phyloP scores from a whole-genome alignment of 2,329 filamentous ascomycete genomes.

The Sclerotinia trifoliorum region DNA sequence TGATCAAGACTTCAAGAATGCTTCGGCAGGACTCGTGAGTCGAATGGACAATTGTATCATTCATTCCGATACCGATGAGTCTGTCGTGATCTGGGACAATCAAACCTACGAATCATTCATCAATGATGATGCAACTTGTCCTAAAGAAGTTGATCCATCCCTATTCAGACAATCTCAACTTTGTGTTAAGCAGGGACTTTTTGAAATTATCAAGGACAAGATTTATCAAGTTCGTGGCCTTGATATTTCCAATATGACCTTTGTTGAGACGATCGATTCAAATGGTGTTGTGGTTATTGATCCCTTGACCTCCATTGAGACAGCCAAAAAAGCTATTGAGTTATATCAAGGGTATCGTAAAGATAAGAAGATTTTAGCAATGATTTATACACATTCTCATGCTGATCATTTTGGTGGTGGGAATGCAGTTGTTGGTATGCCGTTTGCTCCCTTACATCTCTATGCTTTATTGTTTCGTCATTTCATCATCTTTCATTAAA shows the following conservation, averaged over 20 bases:
- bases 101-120: background rate
- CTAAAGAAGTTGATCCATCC: background rate
- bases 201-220: background rate
- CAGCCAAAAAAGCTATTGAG: constrained; percentile 39
- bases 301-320: constrained; percentile 42
- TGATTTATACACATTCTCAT: constrained; percentile 47
- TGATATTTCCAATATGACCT: constrained; percentile 45
- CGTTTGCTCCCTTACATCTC: background rate
- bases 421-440: constrained; percentile 28
- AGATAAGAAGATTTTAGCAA: constrained; percentile 35
- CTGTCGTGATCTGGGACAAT: background rate
- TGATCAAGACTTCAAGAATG: background rate
- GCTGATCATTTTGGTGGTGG: constrained; percentile 44
- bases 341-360: constrained; percentile 38
- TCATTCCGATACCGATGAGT: background rate
- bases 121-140: background rate
- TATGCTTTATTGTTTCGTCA: background rate
- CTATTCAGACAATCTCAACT: constrained; percentile 3
- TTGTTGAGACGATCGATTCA: constrained; percentile 40
- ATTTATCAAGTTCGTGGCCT: constrained; percentile 46
- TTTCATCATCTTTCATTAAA: background rate
- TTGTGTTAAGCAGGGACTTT: background rate
- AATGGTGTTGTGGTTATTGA: constrained; percentile 44
- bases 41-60: background rate
- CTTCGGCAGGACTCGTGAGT: background rate